Evolutionary conservation across 2,329 filamentous ascomycete species (phyloP).

Genomic region (Pyricularia sp.): DNA sequence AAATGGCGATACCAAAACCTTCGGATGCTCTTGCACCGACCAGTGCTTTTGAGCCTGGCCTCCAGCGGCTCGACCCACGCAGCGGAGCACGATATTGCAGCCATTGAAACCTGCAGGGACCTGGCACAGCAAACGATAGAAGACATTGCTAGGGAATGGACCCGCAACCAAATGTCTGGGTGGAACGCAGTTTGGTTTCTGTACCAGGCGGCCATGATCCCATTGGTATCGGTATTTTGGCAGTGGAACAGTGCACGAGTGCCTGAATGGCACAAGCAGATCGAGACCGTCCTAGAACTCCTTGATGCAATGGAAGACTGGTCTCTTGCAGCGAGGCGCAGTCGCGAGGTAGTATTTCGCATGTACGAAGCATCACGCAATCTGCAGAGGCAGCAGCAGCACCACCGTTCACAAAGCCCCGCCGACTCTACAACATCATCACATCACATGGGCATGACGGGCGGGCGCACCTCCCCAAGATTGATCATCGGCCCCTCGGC

Average conservation of each 20-base stretch:
- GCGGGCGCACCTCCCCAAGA: constrained; percentile 19
- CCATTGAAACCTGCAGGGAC: constrained; percentile 59
- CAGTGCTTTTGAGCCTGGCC: constrained; percentile 58
- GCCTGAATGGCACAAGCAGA: constrained; percentile 44
- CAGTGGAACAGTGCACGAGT: constrained; percentile 44
- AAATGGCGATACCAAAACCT: constrained; percentile 77
- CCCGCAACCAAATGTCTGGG: constrained; percentile 64
- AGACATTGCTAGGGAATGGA: constrained; percentile 62
- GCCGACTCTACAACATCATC: constrained; percentile 16
- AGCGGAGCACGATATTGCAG: constrained; percentile 53
- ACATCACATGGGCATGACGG: constrained; percentile 16
- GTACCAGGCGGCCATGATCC: constrained; percentile 73
- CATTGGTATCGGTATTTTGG: constrained; percentile 65
- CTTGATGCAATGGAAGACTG: constrained; percentile 56
- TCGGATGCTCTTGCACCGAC: constrained; percentile 66
- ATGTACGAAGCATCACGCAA: constrained; percentile 50
- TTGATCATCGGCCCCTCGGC: constrained; percentile 19
- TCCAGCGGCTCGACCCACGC: constrained; percentile 41
- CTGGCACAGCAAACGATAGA: constrained; percentile 63
- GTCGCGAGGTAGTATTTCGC: constrained; percentile 52
- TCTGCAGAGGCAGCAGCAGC: constrained; percentile 19
- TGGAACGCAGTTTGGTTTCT: constrained; percentile 80
- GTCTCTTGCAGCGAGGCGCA: constrained; percentile 53
- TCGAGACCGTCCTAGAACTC: constrained; percentile 49
- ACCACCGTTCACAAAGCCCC: constrained; percentile 14